phyloP scores from a whole-genome alignment of 495 filamentous ascomycete genomes.

The Trypethelium eluteriae region DNA sequence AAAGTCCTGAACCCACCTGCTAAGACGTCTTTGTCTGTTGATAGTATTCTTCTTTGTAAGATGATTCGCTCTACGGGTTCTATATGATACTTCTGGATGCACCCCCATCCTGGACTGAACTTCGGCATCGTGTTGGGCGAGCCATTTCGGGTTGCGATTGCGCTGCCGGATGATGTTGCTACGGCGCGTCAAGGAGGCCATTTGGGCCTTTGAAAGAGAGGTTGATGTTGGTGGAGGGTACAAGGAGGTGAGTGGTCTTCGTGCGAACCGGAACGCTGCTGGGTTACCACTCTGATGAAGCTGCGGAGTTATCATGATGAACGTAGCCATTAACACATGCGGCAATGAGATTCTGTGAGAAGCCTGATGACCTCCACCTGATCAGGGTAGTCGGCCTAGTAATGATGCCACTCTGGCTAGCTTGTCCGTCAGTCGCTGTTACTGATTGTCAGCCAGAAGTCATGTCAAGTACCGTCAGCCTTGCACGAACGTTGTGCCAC shows the following conservation, averaged over 20 bases:
- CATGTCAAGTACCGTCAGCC: too few relatives aligned
- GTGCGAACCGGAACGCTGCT: neutral
- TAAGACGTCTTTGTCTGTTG: slow-evolving; percentile 6
- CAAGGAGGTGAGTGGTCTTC: neutral
- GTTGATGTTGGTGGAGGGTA: neutral
- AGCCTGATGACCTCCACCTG: neutral
- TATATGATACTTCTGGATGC: slow-evolving; percentile 7
- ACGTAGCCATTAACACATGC: neutral
- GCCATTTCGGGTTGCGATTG: neutral
- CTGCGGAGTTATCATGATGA: neutral
- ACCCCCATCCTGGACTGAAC: slow-evolving; percentile 1
- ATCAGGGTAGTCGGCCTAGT: neutral
- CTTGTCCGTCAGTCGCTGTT: neutral
- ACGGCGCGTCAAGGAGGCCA: neutral
- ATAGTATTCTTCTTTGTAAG: neutral
- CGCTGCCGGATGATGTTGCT: neutral
- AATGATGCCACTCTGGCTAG: neutral
- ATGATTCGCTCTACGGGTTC: neutral
- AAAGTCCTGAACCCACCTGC: slow-evolving; percentile 7
- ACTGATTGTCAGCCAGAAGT: neutral
- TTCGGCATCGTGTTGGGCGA: neutral
- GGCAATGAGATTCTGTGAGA: neutral
- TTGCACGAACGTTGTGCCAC: too few relatives aligned
- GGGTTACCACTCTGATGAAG: slow-evolving; percentile 7
- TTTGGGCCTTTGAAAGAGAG: neutral